These are phyloP conservation scores for Scheffersomyces quercinus DNA, from an alignment of 1,139 yeast genomes.

Conservation along the genomic window DNA sequence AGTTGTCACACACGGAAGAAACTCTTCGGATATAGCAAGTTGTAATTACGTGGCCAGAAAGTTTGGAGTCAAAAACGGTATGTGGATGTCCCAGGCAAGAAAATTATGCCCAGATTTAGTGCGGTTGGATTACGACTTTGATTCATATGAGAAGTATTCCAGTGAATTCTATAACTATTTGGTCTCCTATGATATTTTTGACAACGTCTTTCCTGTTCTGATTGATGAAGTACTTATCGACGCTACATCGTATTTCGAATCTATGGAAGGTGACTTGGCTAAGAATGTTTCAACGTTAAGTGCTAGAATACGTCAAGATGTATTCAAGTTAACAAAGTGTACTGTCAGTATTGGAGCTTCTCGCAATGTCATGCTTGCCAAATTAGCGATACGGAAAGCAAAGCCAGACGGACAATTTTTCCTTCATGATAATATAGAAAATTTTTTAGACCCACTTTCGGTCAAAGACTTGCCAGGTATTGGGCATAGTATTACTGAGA, in stretches of 20 bases:
- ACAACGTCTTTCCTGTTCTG: conserved; percentile 77
- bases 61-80: conserved; percentile 78
- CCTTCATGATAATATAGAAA: conserved; percentile 29
- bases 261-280: conserved; percentile 8
- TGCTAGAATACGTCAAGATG: conserved; percentile 40
- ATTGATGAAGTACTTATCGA: conserved; percentile 89
- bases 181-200: conserved; percentile 47
- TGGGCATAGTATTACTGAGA: conserved; percentile 57
- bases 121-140: conserved; percentile 72
- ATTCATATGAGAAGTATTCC: conserved; percentile 58
- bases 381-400: conserved; percentile 70
- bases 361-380: conserved; percentile 71
- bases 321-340: conserved; percentile 56
- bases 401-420: conserved; percentile 73
- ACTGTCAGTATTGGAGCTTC: conserved; percentile 80
- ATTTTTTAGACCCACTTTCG: conserved; percentile 43
- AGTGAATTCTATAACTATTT: conserved; percentile 55
- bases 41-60: conserved; percentile 85
- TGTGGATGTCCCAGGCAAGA: conserved; percentile 78
- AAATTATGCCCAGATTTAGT: conserved; percentile 63
- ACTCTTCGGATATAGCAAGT: conserved; percentile 78
- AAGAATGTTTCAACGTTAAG: conserved; percentile 28
- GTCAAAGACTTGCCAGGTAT: conserved; percentile 79
- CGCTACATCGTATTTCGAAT: conserved; percentile 41
- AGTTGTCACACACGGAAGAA: conserved; percentile 82